phyloP scores from a whole-genome alignment of 2,329 filamentous ascomycete species.

The Fusarium tupiense region DNA sequence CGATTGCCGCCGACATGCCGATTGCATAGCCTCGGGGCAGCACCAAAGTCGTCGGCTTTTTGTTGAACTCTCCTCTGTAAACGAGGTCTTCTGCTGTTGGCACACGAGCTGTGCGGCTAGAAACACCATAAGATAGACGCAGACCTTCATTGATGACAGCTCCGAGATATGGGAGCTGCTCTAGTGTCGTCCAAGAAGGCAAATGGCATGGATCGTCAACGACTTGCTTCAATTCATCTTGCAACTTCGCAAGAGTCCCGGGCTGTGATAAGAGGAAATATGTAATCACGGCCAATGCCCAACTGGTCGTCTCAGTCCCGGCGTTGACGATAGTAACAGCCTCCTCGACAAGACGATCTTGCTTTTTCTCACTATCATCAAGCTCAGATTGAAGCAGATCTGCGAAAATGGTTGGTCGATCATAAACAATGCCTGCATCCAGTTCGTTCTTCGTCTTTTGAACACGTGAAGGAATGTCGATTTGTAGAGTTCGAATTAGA shows the following conservation, averaged over 20 bases:
- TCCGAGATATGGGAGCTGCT: conserved; percentile 5
- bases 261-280: conserved; percentile 15
- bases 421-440: conserved; percentile 1
- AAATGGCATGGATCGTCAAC: conserved; percentile 6
- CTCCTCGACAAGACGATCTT: not conserved
- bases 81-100: conserved; percentile 7
- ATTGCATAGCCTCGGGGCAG: conserved; percentile 13
- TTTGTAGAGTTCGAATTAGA: conserved; percentile 1
- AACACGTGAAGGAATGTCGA: conserved; percentile 7
- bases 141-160: not conserved
- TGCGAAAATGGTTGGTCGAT: conserved; percentile 6
- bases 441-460: conserved; percentile 6
- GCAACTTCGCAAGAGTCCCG: not conserved
- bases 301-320: conserved; percentile 17
- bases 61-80: conserved; percentile 6
- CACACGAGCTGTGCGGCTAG: conserved; percentile 8
- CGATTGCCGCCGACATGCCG: conserved; percentile 8
- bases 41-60: not conserved
- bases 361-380: not conserved
- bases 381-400: conserved; percentile 11
- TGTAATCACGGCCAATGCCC: conserved; percentile 18
- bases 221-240: not conserved
- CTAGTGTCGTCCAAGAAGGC: conserved; percentile 12
- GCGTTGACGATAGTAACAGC: conserved; percentile 11
- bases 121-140: conserved; percentile 8